Percentiles rank a stretch among this genome's conserved stretches.
Conservation (phyloP, 2,329 filamentous ascomycete genomes). For the Xylaria sp. region DNA sequence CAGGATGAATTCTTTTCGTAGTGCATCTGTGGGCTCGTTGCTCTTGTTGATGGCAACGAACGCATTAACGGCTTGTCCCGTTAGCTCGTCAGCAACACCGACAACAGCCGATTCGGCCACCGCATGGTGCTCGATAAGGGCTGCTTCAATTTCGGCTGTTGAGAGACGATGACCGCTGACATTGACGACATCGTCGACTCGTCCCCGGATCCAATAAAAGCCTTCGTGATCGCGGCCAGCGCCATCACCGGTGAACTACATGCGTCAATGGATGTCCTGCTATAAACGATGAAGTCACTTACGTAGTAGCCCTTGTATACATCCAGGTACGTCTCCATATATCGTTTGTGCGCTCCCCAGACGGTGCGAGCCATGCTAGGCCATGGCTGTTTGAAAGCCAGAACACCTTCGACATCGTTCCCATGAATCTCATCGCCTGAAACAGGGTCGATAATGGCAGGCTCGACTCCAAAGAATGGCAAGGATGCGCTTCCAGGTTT, state of each 20-base stretch:
- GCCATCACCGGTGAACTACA: constrained; percentile 88
- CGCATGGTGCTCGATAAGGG: constrained; percentile 87
- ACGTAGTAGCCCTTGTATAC: constrained; percentile 99
- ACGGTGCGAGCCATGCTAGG: constrained; percentile 98
- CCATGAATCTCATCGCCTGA: constrained; percentile 92
- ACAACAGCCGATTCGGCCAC: constrained; percentile 97
- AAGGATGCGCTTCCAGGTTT: constrained; percentile 96
- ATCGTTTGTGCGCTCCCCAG: constrained; percentile 96
- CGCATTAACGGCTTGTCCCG: constrained; percentile 95
- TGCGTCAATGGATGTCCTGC: constrained; percentile 35
- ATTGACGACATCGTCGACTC: constrained; percentile 98
- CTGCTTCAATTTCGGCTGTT: constrained; percentile 97
- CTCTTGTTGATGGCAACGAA: constrained; percentile 94
- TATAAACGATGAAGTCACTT: constrained; percentile 55
- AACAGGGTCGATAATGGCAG: constrained; percentile 95
- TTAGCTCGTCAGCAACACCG: constrained; percentile 90
- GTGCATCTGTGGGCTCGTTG: constrained; percentile 77
- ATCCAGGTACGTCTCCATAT: constrained; percentile 98
- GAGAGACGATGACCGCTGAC: constrained; percentile 96
- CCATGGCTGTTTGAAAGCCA: constrained; percentile 98
- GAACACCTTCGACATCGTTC: constrained; percentile 96
- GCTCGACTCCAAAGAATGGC: constrained; percentile 98
- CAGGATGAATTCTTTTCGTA: constrained; percentile 92
- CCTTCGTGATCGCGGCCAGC: constrained; percentile 96
- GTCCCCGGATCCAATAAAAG: constrained; percentile 99